phyloP scores from a whole-genome alignment of 768 basidiomycete species.

The Megacollybia marginata region DNA sequence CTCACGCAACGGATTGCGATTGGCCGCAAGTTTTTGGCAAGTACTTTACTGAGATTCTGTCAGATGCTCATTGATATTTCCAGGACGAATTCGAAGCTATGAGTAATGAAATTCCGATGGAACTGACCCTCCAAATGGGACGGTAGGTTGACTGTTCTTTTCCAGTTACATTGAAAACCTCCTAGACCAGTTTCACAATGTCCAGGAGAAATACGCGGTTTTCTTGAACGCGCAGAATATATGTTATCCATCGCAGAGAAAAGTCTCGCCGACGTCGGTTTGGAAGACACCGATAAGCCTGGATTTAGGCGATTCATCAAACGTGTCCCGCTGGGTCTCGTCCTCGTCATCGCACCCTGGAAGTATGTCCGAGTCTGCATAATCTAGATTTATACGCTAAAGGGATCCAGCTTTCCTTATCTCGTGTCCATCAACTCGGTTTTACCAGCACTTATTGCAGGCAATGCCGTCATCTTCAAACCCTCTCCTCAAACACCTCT shows the following conservation, averaged over 20 bases:
- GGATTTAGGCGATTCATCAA: constrained; percentile 82
- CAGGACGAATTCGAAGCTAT: constrained; percentile 44
- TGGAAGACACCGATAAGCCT: constrained; percentile 73
- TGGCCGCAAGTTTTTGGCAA: constrained; percentile 35
- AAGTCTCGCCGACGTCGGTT: constrained; percentile 64
- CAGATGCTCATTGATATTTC: not conserved
- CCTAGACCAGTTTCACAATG: constrained; percentile 72
- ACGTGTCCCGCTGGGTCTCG: constrained; percentile 78
- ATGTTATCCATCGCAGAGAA: constrained; percentile 78
- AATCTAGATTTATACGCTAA: not conserved
- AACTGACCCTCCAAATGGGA: constrained; percentile 89
- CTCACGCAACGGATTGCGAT: constrained; percentile 68
- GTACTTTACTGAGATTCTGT: not conserved
- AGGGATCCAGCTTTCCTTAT: constrained; percentile 66
- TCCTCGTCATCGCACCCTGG: constrained; percentile 88
- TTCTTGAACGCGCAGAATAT: constrained; percentile 75
- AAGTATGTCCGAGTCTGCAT: constrained; percentile 48
- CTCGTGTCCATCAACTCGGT: constrained; percentile 88
- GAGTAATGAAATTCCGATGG: constrained; percentile 57
- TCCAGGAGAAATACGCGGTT: constrained; percentile 74
- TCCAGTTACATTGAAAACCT: constrained; percentile 1
- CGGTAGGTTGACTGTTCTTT: constrained; percentile 41
- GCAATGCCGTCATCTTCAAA: constrained; percentile 88
- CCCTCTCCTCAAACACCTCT: constrained; percentile 96
- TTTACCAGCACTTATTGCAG: constrained; percentile 84